Conservation (phyloP, 148 eudicot genomes). For the Rhododendron mucronatum region DNA sequence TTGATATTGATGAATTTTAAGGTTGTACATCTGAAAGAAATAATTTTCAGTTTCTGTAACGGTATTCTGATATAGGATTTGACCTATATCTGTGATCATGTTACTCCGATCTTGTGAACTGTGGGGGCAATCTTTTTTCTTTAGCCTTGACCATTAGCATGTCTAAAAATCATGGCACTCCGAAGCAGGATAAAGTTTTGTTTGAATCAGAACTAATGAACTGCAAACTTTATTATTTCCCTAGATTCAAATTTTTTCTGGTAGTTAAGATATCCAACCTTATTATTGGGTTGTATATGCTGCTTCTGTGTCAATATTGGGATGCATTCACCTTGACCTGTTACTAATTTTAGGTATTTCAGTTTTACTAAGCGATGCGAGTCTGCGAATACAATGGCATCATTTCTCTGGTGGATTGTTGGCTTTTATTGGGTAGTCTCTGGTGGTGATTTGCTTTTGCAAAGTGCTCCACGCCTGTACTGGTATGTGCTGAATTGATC, state of each 20-base stretch:
- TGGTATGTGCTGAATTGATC: constrained; percentile 46
- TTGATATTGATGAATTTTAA: neutral
- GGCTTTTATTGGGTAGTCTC: constrained; percentile 95
- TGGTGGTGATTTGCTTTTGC: constrained; percentile 76
- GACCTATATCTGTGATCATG: neutral
- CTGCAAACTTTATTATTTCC: neutral
- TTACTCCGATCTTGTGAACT: neutral
- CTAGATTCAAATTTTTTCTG: neutral
- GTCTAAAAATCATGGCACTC: neutral
- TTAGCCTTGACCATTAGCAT: neutral
- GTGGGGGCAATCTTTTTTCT: neutral
- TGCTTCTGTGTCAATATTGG: neutral
- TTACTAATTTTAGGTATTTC: constrained; percentile 16
- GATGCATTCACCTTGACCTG: constrained; percentile 5
- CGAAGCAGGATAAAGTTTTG: neutral
- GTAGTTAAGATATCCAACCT: neutral
- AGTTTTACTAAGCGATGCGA: constrained; percentile 68
- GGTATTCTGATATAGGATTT: neutral
- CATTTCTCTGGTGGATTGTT: constrained; percentile 95
- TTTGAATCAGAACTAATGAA: neutral
- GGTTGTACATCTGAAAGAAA: neutral
- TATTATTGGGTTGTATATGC: constrained; percentile 9
- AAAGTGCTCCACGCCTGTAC: constrained; percentile 71
- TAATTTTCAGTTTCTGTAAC: neutral
- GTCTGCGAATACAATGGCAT: constrained; percentile 73